Base-by-base conservation (phyloP, 352 stramenopile genomes). In the Phytophthora fragariaefolia region DNA sequence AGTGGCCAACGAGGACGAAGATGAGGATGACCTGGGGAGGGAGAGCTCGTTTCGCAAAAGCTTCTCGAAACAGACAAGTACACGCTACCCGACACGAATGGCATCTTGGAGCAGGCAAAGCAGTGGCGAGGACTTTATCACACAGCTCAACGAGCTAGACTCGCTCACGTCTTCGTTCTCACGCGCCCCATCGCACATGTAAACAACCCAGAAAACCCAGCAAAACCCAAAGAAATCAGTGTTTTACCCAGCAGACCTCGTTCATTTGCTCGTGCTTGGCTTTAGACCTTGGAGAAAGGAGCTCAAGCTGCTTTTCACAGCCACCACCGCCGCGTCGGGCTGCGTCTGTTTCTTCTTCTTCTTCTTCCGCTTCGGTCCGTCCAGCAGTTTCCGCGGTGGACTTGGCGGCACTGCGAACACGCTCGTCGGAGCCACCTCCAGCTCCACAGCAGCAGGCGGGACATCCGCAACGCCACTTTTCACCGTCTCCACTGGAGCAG, bases 311-410 rank as follows among this genome's bases (percentile, higher is more conserved):
- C 74, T 92, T 64, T 93, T 91, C 18, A 90, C 85, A 48, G 82
- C 79, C 0, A 66, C 52, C 2, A 74, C 64, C 3, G 81, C 79
- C 8, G 77, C 66, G 40, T 87, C 64, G 0, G 68, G 50, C 6
- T 61, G 61, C 3, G 26, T 2, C 24, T 54, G 71, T 27, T 76
- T 77, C 55, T 86, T 82, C 32, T 90, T 90, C 59, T 93, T 93
- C 58, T 92, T 92, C 63, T 87, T 86, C 46, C 78, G 75, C 56
- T 86, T 90, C 2, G 79, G 76, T 24, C 75, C 78, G 36, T 95
- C 87, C 5, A 95, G 64, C 27, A 95, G 66, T 60, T 89, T 91
- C 17, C 83, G 63, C 24, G 85, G 85, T 0, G 82, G 83, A 63
- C 83, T 92, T n/a, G 80, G 55, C 1, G 76, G 71, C 42, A 66